phyloP scores from a whole-genome alignment of 495 filamentous ascomycete species.

The Penicillium canescens region DNA sequence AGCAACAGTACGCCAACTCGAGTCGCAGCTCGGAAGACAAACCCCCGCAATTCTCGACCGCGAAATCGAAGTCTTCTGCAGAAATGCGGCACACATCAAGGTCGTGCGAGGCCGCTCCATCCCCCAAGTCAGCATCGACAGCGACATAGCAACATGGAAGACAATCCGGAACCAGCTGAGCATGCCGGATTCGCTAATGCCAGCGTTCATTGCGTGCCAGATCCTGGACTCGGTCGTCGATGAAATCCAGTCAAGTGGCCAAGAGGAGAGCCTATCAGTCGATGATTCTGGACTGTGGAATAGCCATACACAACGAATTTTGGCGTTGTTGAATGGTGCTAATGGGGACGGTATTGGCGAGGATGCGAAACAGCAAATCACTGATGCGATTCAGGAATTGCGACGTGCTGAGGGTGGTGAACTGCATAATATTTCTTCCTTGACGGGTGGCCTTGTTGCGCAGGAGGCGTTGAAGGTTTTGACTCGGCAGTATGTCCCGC shows the following conservation, averaged over 20 bases:
- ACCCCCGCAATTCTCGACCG: constrained; percentile 59
- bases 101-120: constrained; percentile 68
- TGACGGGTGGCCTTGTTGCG: constrained; percentile 88
- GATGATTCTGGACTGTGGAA: constrained; percentile 38
- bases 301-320: constrained; percentile 44
- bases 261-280: constrained; percentile 24
- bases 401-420: constrained; percentile 80
- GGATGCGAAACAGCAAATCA: constrained; percentile 39
- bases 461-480: constrained; percentile 97
- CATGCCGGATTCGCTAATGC: constrained; percentile 63
- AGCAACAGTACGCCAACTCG: constrained; percentile 61
- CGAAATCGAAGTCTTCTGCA: constrained; percentile 93
- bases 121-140: constrained; percentile 36
- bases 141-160: constrained; percentile 32
- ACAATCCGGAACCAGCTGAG: constrained; percentile 32
- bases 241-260: constrained; percentile 31
- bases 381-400: constrained; percentile 62
- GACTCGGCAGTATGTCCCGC: constrained; percentile 93
- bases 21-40: constrained; percentile 48
- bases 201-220: constrained; percentile 74
- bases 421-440: constrained; percentile 89
- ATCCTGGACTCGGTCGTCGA: constrained; percentile 58
- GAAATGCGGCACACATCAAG: constrained; percentile 91
- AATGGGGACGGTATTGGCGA: constrained; percentile 45
- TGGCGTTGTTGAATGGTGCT: constrained; percentile 45